These are phyloP conservation scores for Cladophialophora immunda DNA, from an alignment of 2,329 filamentous ascomycete genomes.

Conservation along the genomic window DNA sequence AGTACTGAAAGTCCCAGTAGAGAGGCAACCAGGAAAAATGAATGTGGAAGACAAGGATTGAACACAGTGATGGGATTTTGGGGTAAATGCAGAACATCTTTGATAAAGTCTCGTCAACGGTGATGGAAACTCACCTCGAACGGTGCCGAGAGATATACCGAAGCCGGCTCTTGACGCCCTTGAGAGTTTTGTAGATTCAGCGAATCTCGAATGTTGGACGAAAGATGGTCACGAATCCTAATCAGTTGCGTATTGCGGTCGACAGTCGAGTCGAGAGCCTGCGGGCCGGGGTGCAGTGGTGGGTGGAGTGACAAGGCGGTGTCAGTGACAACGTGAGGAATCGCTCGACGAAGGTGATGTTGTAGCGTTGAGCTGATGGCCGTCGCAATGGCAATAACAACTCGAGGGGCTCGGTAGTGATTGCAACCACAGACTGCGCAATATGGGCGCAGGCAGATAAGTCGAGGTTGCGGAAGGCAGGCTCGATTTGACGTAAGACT, in stretches of 20 bases:
- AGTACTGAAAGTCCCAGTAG: not conserved
- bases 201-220: conserved; percentile 18
- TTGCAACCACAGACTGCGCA: conserved; percentile 21
- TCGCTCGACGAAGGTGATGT: conserved; percentile 14
- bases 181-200: conserved; percentile 16
- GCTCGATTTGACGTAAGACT: conserved; percentile 34
- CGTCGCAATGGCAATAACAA: conserved; percentile 25
- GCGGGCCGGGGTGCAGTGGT: conserved; percentile 23
- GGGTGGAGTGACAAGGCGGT: conserved; percentile 27
- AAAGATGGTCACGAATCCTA: conserved; percentile 23
- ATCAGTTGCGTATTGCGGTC: conserved; percentile 26
- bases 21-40: not conserved
- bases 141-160: not conserved
- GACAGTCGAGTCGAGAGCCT: conserved; percentile 16
- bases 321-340: conserved; percentile 13
- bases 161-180: conserved; percentile 19
- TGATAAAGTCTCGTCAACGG: conserved; percentile 1
- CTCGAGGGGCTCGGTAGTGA: conserved; percentile 11
- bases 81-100: not conserved
- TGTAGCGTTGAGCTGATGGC: conserved; percentile 36
- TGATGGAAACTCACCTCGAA: conserved; percentile 14
- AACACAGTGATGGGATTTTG: not conserved
- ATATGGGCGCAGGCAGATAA: conserved; percentile 12
- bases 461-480: conserved; percentile 23
- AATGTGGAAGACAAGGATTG: not conserved